Base-by-base conservation (phyloP, 2,329 filamentous ascomycete species). In the Penicillium sp. region DNA sequence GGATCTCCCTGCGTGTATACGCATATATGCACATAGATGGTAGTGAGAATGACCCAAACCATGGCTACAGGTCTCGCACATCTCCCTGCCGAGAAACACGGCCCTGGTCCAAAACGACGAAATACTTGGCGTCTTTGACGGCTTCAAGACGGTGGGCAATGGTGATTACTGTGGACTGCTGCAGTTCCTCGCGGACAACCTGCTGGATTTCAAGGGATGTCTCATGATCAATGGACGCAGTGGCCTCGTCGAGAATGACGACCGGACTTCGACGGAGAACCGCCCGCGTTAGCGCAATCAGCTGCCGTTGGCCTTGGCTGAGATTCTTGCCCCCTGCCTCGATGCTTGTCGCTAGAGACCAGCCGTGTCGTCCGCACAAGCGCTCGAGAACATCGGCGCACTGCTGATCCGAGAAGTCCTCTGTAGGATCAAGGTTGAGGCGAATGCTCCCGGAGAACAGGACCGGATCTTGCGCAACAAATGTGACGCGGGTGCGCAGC, bases 401-500 rank as follows among this genome's bases (percentile, higher is more conserved):
- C 22, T 75, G 74, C 1, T 61, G 62, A 51, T 79, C 74, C 2
- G 67, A 64, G 56, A 77, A 76, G 37, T 79, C 72, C 14, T 69
- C 63, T 0, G 79, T 67, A 0, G 80, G 77, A 37, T 83, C 79
- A 16, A 83, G 72, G 44, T 82, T 83, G 34, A 74, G 68, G 2
- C 76, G 71, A 60, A 82, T 72, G 8, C 65, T 74, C 2, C 79
- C 79, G 0, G 77, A 74, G 55, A 83, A 82, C 3, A 83, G 69
- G 0, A 83, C 73, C 0, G 79, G 79, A 34, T 84, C 80, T 56
- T 84, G 80, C 0, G 79, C 78, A 4, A 84, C 71, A 58, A 83
- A 82, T 0, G 78, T 82, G 14, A 83, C 67, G n/a, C 79, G 65
- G 8, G 71, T 73, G 12, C 80, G 76, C 1, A 84, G 68, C 0